Evolutionary conservation across 1,139 yeast species (phyloP).

Genomic region (Candida tetrigidarum): DNA sequence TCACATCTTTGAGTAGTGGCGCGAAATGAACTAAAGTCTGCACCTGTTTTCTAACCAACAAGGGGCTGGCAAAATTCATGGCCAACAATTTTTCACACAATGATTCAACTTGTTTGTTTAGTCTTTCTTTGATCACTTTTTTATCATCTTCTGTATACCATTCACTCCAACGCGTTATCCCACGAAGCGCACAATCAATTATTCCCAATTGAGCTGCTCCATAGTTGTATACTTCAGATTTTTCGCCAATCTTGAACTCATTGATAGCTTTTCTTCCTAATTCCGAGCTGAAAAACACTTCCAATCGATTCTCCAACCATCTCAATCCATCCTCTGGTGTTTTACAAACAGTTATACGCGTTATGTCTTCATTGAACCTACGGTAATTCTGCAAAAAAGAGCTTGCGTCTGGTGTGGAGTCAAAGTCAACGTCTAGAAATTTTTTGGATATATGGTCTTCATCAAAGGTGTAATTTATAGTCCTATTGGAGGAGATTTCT

Average conservation of each 20-base stretch:
- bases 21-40: slow-evolving; percentile 97
- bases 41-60: slow-evolving; percentile 79
- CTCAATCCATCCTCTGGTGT: slow-evolving; percentile 79
- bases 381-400: slow-evolving; percentile 81
- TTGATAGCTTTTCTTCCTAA: slow-evolving; percentile 69
- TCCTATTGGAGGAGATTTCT: slow-evolving; percentile 77
- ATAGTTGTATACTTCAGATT: slow-evolving; percentile 69
- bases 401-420: slow-evolving; percentile 78
- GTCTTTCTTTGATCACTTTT: slow-evolving; percentile 55
- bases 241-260: slow-evolving; percentile 59
- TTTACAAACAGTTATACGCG: slow-evolving; percentile 84
- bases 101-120: slow-evolving; percentile 69
- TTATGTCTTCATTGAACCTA: slow-evolving; percentile 87
- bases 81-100: slow-evolving; percentile 79
- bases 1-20: slow-evolving; percentile 79
- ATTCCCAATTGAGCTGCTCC: slow-evolving; percentile 85
- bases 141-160: slow-evolving; percentile 80
- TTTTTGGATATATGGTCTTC: slow-evolving; percentile 67
- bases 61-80: slow-evolving; percentile 78
- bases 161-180: slow-evolving; percentile 95
- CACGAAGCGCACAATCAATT: slow-evolving; percentile 89
- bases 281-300: slow-evolving; percentile 73
- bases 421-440: slow-evolving; percentile 83
- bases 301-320: slow-evolving; percentile 81
- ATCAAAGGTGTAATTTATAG: slow-evolving; percentile 71